Evolutionary conservation across 495 filamentous ascomycete genomes (phyloP).

Genomic region (Xylaria curta): DNA sequence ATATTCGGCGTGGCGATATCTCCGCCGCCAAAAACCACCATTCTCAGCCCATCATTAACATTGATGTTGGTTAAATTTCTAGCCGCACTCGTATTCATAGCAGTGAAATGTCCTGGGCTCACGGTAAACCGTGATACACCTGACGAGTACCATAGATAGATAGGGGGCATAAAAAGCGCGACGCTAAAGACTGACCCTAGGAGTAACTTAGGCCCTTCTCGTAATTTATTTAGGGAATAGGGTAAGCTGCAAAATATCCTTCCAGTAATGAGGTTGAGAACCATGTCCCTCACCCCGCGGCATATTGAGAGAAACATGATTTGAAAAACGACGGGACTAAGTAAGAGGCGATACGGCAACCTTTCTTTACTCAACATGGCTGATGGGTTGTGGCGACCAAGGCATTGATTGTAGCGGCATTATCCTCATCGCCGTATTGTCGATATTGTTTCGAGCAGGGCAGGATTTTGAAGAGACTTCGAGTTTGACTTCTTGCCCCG

Average conservation of each 20-base stretch:
- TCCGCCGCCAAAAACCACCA: constrained; percentile 38
- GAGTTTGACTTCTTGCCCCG: background rate
- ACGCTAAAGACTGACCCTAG: background rate
- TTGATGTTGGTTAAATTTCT: background rate
- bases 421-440: background rate
- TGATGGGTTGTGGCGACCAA: background rate
- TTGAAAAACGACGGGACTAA: background rate
- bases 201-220: constrained; percentile 17
- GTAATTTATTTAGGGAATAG: background rate
- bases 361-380: background rate
- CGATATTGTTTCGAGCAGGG: background rate
- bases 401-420: background rate
- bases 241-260: background rate
- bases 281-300: background rate
- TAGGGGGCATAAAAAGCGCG: constrained; percentile 1
- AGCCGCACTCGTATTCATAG: background rate
- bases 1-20: constrained; percentile 31
- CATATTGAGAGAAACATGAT: background rate
- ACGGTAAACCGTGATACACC: background rate
- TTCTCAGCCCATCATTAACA: constrained; percentile 27
- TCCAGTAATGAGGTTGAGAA: background rate
- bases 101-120: background rate
- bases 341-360: background rate
- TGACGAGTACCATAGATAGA: constrained; percentile 11
- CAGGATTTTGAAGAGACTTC: background rate